Evolutionary conservation across 164 flowering plant genomes (phyloP).

Genomic region (Dillenia turbinata): DNA sequence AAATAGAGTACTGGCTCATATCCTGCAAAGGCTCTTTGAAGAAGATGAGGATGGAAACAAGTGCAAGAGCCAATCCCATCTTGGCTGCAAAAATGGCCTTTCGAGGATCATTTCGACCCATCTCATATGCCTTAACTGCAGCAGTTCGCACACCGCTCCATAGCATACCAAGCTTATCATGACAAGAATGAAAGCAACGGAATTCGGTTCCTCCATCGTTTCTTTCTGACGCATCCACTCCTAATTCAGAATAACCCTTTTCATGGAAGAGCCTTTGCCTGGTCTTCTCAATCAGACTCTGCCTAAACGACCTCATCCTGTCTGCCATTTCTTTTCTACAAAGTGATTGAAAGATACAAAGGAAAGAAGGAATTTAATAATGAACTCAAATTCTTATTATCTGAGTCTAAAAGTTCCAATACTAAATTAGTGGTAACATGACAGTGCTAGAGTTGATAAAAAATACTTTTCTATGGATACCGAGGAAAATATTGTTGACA

Average conservation of each 20-base stretch:
- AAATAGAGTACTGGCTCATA: slow-evolving; percentile 47
- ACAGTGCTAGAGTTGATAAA: too few species aligned
- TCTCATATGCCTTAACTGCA: slow-evolving; percentile 30
- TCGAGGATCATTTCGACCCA: slow-evolving; percentile 65
- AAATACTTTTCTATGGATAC: too few species aligned
- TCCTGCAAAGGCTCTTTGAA: slow-evolving; percentile 49
- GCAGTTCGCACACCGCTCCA: slow-evolving; percentile 18
- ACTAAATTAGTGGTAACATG: too few species aligned
- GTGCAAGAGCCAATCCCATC: slow-evolving; percentile 58
- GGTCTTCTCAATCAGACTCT: too few species aligned
- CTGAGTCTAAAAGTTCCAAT: too few species aligned
- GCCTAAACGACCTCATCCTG: too few species aligned
- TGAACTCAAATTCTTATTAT: too few species aligned
- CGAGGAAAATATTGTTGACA: too few species aligned
- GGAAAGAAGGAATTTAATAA: too few species aligned
- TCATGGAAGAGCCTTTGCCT: slow-evolving; percentile 29
- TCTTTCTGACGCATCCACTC: slow-evolving; percentile 16
- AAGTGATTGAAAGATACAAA: too few species aligned
- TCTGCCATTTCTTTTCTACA: too few species aligned
- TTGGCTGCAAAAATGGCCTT: slow-evolving; percentile 60
- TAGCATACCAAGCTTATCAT: slow-evolving; percentile 8
- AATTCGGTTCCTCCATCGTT: slow-evolving; percentile 11
- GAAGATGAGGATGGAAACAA: slow-evolving; percentile 65
- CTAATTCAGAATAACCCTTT: slow-evolving; percentile 27
- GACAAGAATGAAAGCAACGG: slow-evolving; percentile 12